Conservation (phyloP, 2,329 filamentous ascomycete genomes). For the Phaeosphaeria sp. region DNA sequence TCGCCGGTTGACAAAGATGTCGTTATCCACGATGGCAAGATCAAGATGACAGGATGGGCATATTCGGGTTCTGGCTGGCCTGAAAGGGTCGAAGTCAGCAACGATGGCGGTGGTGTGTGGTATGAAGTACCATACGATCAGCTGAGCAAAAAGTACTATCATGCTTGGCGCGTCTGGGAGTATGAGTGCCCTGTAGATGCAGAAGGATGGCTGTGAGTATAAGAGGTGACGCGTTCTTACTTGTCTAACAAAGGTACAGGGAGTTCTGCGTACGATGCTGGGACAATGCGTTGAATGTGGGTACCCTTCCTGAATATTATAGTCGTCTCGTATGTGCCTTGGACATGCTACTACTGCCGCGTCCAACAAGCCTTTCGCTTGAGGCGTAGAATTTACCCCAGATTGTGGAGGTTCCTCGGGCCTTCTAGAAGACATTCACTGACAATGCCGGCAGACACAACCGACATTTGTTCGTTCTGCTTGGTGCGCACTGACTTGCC, state of each 20-base stretch:
- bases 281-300: conserved; percentile 55
- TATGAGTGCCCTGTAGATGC: conserved; percentile 65
- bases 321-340: background rate
- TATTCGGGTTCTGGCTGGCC: conserved; percentile 57
- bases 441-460: conserved; percentile 43
- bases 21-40: conserved; percentile 66
- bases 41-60: conserved; percentile 59
- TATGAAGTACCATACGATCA: conserved; percentile 68
- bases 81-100: conserved; percentile 68
- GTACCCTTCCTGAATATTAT: conserved; percentile 27
- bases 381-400: conserved; percentile 1
- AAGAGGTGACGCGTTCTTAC: background rate
- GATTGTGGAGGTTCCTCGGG: background rate
- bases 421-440: conserved; percentile 16
- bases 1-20: conserved; percentile 66
- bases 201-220: conserved; percentile 52
- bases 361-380: background rate
- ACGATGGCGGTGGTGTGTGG: conserved; percentile 70
- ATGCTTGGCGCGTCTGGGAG: conserved; percentile 71
- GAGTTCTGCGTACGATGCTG: conserved; percentile 54
- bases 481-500: conserved; percentile 40
- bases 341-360: background rate
- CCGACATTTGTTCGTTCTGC: conserved; percentile 53
- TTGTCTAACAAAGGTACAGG: conserved; percentile 3
- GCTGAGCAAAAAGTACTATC: conserved; percentile 67